phyloP scores from a whole-genome alignment of 2,329 filamentous ascomycete genomes.

The Neofusicoccum umdonicola region DNA sequence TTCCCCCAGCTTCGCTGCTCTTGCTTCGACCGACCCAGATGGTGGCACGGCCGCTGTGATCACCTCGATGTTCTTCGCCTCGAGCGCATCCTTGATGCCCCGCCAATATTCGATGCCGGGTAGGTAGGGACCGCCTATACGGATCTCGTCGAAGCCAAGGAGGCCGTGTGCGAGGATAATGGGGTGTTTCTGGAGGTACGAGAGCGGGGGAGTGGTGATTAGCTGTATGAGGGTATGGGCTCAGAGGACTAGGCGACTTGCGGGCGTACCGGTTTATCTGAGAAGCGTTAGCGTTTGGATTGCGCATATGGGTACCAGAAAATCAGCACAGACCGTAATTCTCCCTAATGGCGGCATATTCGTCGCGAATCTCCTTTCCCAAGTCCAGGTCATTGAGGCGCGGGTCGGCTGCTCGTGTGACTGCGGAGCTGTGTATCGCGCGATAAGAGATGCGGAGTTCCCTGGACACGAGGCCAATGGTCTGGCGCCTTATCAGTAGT shows the following conservation, averaged over 20 bases:
- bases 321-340: slow-evolving; percentile 50
- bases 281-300: slow-evolving; percentile 20
- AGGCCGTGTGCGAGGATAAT: slow-evolving; percentile 65
- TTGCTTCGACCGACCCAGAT: slow-evolving; percentile 57
- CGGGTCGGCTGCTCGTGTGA: slow-evolving; percentile 41
- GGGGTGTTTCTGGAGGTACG: slow-evolving; percentile 47
- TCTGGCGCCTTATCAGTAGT: neutral
- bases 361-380: slow-evolving; percentile 56
- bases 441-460: slow-evolving; percentile 23
- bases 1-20: slow-evolving; percentile 53
- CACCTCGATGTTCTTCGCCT: slow-evolving; percentile 57
- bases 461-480: neutral
- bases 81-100: slow-evolving; percentile 59
- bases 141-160: slow-evolving; percentile 63
- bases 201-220: slow-evolving; percentile 28
- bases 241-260: neutral
- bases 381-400: slow-evolving; percentile 51
- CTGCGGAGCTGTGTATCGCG: slow-evolving; percentile 25
- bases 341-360: slow-evolving; percentile 59
- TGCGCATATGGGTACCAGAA: neutral
- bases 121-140: slow-evolving; percentile 51
- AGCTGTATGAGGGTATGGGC: neutral
- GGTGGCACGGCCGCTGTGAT: slow-evolving; percentile 60
- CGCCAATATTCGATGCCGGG: slow-evolving; percentile 64
- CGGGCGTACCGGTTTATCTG: slow-evolving; percentile 33